A percentile compares a stretch with the other conserved stretches of the same genome.
Evolutionary conservation across 768 basidiomycete genomes (phyloP).

Genomic region (Boletus huronensis): DNA sequence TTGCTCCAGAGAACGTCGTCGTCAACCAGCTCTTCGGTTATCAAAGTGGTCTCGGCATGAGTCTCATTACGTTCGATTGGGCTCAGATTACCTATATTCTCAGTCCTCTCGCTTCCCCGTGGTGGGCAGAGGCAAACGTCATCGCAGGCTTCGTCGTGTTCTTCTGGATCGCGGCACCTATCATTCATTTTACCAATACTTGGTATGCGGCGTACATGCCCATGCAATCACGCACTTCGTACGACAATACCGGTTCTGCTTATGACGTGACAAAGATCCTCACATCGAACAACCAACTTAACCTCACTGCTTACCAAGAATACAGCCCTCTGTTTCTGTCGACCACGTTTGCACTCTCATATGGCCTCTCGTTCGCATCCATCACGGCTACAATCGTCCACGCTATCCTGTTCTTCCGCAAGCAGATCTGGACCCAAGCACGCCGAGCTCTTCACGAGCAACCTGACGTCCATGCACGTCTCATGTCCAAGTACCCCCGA

Average conservation of each 20-base stretch:
- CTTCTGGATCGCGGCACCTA: slow-evolving; percentile 31
- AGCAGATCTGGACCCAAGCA: slow-evolving; percentile 53
- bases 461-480: slow-evolving; percentile 56
- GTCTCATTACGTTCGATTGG: slow-evolving; percentile 80
- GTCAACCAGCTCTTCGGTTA: slow-evolving; percentile 80
- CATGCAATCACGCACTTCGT: slow-evolving; percentile 40
- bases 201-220: slow-evolving; percentile 39
- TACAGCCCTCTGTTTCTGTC: slow-evolving; percentile 42
- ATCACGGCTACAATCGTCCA: slow-evolving; percentile 42
- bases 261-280: slow-evolving; percentile 43
- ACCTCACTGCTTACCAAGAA: slow-evolving; percentile 32
- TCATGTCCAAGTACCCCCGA: slow-evolving; percentile 55
- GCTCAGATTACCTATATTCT: slow-evolving; percentile 61
- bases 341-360: slow-evolving; percentile 54
- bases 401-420: slow-evolving; percentile 51
- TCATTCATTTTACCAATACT: slow-evolving; percentile 34
- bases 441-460: slow-evolving; percentile 49
- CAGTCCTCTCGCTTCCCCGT: slow-evolving; percentile 34
- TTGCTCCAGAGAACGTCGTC: slow-evolving; percentile 62
- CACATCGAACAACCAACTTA: slow-evolving; percentile 30
- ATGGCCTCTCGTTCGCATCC: slow-evolving; percentile 43
- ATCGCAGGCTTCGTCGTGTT: slow-evolving; percentile 36
- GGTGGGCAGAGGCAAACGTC: slow-evolving; percentile 41
- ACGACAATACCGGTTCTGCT: slow-evolving; percentile 38
- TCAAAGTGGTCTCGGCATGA: slow-evolving; percentile 56